These are phyloP conservation scores for Entamoeba histolytica DNA, from an alignment of 208 protist genomes.

Conservation along the genomic window DNA sequence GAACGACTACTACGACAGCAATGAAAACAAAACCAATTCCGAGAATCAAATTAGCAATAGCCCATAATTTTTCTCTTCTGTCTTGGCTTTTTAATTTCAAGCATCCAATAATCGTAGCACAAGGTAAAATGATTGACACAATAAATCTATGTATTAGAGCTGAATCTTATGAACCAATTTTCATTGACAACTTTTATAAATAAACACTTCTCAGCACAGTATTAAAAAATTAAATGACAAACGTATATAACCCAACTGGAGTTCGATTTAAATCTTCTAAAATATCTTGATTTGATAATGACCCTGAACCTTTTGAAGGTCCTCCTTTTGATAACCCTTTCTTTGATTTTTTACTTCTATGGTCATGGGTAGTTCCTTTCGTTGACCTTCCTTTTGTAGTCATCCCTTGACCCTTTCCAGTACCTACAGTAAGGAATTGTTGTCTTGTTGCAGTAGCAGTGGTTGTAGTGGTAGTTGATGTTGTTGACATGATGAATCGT, in stretches of 20 bases:
- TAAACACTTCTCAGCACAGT: too few species aligned
- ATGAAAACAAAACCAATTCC: not conserved
- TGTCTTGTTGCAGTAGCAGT: not conserved
- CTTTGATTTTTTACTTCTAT: not conserved
- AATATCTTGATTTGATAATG: not conserved
- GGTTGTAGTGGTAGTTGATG: not conserved
- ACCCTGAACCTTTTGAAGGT: not conserved
- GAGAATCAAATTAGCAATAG: not conserved
- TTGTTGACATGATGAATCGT: not conserved
- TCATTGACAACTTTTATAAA: too few species aligned
- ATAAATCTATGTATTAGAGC: not conserved
- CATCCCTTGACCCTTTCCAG: not conserved
- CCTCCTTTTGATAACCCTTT: not conserved
- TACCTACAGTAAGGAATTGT: not conserved
- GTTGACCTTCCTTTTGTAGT: not conserved
- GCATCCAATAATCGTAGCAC: not conserved
- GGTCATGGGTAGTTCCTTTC: not conserved
- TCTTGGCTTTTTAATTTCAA: not conserved
- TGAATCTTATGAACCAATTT: too few species aligned
- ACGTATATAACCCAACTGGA: not conserved
- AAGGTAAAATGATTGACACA: not conserved
- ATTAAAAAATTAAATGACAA: not conserved
- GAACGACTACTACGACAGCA: not conserved
- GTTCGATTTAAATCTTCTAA: not conserved
- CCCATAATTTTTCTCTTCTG: not conserved